Percentiles rank a stretch among this genome's conserved stretches.
Evolutionary conservation across 352 stramenopile species (phyloP).

Genomic region (Phytophthora ramorum): DNA sequence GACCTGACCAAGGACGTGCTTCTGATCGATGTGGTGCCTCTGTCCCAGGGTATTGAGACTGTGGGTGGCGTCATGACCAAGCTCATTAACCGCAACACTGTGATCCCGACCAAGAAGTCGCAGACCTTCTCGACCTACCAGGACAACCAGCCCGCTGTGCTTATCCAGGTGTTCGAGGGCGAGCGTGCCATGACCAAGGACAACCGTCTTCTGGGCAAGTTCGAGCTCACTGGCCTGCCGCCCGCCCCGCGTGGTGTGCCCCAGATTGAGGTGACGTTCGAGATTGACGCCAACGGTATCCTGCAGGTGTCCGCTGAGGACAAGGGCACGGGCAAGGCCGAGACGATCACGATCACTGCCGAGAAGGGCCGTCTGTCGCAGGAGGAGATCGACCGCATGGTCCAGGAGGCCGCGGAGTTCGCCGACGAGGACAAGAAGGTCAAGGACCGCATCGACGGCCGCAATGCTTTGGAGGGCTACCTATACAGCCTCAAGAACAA

Average conservation of each 20-base stretch:
- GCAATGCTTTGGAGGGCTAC: constrained; percentile 98
- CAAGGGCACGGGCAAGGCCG: constrained; percentile 98
- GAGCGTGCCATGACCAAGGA: constrained; percentile 99
- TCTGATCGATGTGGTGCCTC: constrained; percentile 97
- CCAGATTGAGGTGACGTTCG: constrained; percentile 99
- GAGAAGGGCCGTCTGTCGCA: constrained; percentile 98
- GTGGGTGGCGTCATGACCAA: constrained; percentile 99
- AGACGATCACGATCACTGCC: constrained; percentile 99
- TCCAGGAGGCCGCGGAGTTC: constrained; percentile 97
- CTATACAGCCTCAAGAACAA: constrained; percentile 96
- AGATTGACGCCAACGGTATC: constrained; percentile 99
- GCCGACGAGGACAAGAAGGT: constrained; percentile 98
- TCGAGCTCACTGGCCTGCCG: constrained; percentile 98
- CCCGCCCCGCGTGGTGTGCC: constrained; percentile 97
- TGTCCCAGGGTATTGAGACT: constrained; percentile 99
- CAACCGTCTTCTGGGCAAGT: constrained; percentile 99
- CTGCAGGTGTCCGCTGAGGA: constrained; percentile 98
- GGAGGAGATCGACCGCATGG: constrained; percentile 99
- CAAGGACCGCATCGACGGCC: constrained; percentile 97
- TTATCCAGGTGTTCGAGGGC: constrained; percentile 97
- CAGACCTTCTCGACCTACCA: constrained; percentile 99
- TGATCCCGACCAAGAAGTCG: constrained; percentile 98
- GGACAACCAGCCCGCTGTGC: constrained; percentile 96
- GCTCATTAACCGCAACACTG: constrained; percentile 98
- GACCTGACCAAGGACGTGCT: constrained; percentile 95